phyloP scores from a whole-genome alignment of 805 yeast genomes.

The Monosporozyma aquatica region DNA sequence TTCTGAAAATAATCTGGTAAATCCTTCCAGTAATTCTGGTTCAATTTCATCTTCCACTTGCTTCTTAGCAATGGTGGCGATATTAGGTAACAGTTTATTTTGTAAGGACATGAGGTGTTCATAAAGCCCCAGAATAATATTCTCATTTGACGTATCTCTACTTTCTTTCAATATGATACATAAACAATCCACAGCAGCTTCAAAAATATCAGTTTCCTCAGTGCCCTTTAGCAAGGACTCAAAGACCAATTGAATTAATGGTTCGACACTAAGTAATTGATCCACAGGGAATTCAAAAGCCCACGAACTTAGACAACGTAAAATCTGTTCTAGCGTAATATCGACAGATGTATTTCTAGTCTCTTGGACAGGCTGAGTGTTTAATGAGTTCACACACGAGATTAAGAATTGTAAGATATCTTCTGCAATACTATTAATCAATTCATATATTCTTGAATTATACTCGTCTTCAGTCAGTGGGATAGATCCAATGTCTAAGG shows the following conservation, averaged over 20 bases:
- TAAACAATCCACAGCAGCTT: constrained; percentile 80
- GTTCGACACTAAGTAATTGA: constrained; percentile 50
- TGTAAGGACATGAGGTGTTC: constrained; percentile 58
- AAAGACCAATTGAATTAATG: constrained; percentile 63
- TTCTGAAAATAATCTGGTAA: constrained; percentile 73
- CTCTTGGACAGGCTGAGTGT: constrained; percentile 24
- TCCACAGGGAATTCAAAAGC: constrained; percentile 74
- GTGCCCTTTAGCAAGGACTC: constrained; percentile 42
- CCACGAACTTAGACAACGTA: constrained; percentile 85
- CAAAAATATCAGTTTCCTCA: constrained; percentile 48
- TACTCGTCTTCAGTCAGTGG: constrained; percentile 79
- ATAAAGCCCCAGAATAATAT: constrained; percentile 56
- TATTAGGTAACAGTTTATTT: constrained; percentile 37
- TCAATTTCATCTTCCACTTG: constrained; percentile 41
- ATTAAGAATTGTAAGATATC: constrained; percentile 57
- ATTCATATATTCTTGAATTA: constrained; percentile 47
- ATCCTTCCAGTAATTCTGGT: constrained; percentile 51
- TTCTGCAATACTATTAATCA: constrained; percentile 59
- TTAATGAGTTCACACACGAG: constrained; percentile 29
- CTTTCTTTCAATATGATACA: constrained; percentile 75
- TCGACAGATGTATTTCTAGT: constrained; percentile 19
- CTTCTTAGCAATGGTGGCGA: constrained; percentile 9
- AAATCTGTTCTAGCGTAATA: constrained; percentile 32
- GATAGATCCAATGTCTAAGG: constrained; percentile 64
- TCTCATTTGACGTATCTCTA: constrained; percentile 57